Base-by-base conservation (phyloP, 352 stramenopile species). In the Phytophthora idaei region DNA sequence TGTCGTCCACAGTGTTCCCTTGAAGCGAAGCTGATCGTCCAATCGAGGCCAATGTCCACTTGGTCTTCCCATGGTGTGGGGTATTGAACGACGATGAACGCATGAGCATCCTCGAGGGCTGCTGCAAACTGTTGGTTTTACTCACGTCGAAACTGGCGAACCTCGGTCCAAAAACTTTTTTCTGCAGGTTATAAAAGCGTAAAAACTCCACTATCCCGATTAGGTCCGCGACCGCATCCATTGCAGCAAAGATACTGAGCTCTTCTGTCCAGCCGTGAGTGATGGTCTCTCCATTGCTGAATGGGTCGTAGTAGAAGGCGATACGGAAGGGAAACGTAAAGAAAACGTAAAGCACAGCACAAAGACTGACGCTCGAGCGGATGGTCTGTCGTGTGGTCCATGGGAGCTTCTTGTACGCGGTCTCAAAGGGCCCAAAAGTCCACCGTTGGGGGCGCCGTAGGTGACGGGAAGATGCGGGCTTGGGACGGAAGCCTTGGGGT, bases 271-370 rank as follows among this genome's bases (percentile, higher is more conserved):
- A 74, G 3, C 25, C 25, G 25, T 56, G 36, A 57, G 2, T 53
- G 3, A 4, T 51, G 25, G 21, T 34, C 14, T 21, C 12, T n/a
- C 15, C 27, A 5, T 15, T 17, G 7, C 29, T 7, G 5, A 55
- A 72, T 0, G 64, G 65, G 21, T 66, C 48, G 25, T 69, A 73
- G 55, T 73, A 69, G 29, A 70, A 73, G 4, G 60, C 66, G 25
- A 70, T 58, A 8, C 66, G 66, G 32, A 70, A 70, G 0, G 66
- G 66, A 12, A 73, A 34, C 9, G 66, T 69, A 0, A 69, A 14
- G 17, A 73, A 73, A 3, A 65, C 11, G 46, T 73, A 73, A 15
- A 73, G 52, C 3, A 73, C 9, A 2, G 59, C 52, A 9, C 42
- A 69, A 45, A 73, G 52, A 15, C 65, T 69, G 25, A 73, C 51